A percentile compares a stretch with the other conserved stretches of the same genome.
Conservation (phyloP, 306 rosid species). For the Lagenaria siceraria region DNA sequence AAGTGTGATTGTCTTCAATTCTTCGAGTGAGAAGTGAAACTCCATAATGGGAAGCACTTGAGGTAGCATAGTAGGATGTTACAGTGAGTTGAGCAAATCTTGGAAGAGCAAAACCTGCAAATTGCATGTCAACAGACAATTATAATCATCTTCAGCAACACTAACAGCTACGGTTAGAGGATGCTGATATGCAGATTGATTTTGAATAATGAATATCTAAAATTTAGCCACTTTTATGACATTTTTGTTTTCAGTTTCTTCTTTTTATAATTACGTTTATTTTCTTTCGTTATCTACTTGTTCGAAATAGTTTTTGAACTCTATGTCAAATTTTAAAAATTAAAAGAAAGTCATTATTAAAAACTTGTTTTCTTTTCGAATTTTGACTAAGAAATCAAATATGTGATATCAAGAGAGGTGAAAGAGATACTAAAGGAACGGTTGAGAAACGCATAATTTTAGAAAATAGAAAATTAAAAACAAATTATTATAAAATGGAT, state of each 20-base stretch:
- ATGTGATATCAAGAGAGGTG: not conserved
- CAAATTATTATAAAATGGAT: not conserved
- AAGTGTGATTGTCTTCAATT: constrained; percentile 51
- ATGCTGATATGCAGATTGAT: not conserved
- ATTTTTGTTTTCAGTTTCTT: not conserved
- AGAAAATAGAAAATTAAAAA: not conserved
- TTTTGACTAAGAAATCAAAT: not conserved
- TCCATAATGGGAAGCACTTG: constrained; percentile 89
- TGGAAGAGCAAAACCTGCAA: constrained; percentile 72
- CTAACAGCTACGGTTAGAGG: not conserved
- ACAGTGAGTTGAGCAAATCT: constrained; percentile 68
- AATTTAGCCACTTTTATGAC: not conserved
- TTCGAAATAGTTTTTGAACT: no score
- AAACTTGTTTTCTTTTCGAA: no score
- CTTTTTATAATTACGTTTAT: no score
- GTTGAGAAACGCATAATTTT: not conserved
- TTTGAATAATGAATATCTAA: not conserved
- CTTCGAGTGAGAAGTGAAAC: constrained; percentile 84
- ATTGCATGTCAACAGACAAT: not conserved
- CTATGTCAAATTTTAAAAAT: not conserved
- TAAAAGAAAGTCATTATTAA: no score
- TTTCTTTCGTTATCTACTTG: not conserved
- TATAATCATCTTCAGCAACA: not conserved
- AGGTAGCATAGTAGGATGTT: constrained; percentile 78
- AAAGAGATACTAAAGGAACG: not conserved